These are phyloP conservation scores for Pseudisothecium myosuroides DNA, from an alignment of 225 moss, liverwort and hornwort species.

Conservation along the genomic window DNA sequence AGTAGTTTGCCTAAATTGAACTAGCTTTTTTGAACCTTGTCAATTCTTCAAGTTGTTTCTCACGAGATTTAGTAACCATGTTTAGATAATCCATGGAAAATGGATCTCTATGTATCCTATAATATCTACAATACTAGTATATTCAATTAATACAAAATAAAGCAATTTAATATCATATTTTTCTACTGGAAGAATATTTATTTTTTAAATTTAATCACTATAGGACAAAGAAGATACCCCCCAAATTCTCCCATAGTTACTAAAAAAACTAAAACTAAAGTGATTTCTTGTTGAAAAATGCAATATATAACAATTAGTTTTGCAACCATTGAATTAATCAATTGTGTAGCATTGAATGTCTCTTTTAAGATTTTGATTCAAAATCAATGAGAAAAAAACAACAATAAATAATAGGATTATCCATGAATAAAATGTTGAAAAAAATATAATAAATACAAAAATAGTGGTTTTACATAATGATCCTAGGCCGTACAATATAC, in stretches of 20 bases:
- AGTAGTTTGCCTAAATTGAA: fast-evolving
- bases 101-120: not conserved
- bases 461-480: not conserved
- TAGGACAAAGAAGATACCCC: not conserved
- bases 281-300: not conserved
- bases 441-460: not conserved
- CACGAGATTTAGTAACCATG: no score
- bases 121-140: not conserved
- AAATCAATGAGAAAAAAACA: not conserved
- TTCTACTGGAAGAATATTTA: not conserved
- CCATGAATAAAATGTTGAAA: not conserved
- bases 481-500: fast-evolving
- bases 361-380: not conserved
- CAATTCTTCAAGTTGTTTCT: not conserved
- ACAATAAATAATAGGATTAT: fast-evolving
- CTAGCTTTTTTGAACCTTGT: fast-evolving
- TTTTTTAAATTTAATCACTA: not conserved
- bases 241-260: not conserved
- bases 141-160: not conserved
- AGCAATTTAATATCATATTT: not conserved
- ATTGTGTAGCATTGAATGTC: not conserved
- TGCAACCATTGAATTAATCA: not conserved
- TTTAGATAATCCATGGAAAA: not conserved
- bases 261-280: not conserved
- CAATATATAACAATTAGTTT: fast-evolving